Evolutionary conservation across 1,284 basidiomycete species (phyloP), one percentile per base, ranked within the genome.

Genomic region (Cryptococcus wingfieldii): DNA sequence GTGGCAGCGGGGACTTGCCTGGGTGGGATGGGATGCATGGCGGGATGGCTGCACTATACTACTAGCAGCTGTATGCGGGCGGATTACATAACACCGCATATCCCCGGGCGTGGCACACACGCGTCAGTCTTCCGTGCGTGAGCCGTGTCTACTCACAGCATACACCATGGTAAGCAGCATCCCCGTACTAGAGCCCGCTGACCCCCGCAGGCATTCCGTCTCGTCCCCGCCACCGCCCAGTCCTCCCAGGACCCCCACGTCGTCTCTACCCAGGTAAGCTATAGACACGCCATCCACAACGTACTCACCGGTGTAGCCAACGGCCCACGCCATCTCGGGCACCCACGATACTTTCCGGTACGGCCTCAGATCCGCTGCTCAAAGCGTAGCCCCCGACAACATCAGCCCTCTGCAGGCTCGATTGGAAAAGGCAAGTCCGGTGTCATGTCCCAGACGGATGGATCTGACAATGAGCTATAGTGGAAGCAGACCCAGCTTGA

Each of bases 401-500:
- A 50, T 59, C 5, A 67, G 64, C 47, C 62, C 74, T 7, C 58
- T 77, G 43, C 72, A 77, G 61, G 71, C 71, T 2, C 63, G 76
- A 54, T 59, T 77, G 16, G 67, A 75, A 59, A 74, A 77, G 68
- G 74, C 74, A 10, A 48, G 72, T 59, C 43, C n/a, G n/a, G 13
- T 12, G 25, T 25, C 5, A 46, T 10, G 39, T 8, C 31, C 39
- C 10, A 18, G 23, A 28, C 8, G 23, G 37, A 8, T 18, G 39
- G 27, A 9, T 51, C 23, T 37, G 34, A 45, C 42, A 23, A 27
- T 28, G 19, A 23, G 50, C 13, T 25, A 4, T 47, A 96, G 91
- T 98, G 95, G 95, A 86, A 92, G 55, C 86, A 86, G 63, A 94
- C 94, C 5, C 91, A 95, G 73, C 87, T 91, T 72, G 88, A 89